Conservation (phyloP, 2,329 filamentous ascomycete genomes). For the Furcasterigmium sp. region DNA sequence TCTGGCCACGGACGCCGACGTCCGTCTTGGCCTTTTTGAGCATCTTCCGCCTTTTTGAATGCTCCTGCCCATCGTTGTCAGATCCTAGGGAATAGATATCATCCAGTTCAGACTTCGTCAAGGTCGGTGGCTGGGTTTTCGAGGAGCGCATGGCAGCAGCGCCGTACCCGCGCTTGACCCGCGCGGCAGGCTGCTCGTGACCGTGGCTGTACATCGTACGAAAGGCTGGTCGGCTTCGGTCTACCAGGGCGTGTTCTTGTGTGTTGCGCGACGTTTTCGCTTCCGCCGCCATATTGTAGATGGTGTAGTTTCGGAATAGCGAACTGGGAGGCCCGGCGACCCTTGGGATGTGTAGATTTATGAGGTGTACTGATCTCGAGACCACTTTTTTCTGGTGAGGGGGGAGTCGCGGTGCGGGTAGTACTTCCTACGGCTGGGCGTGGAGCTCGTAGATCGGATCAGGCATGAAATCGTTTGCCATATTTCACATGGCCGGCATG, state of each 20-base stretch:
- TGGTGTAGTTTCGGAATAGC: too few relatives aligned
- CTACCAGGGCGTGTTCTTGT: conserved; percentile 9
- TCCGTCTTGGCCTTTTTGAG: background rate
- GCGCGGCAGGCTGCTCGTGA: background rate
- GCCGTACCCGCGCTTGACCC: background rate
- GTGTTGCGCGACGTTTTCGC: conserved; percentile 12
- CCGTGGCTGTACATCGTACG: background rate
- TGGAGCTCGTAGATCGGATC: too few relatives aligned
- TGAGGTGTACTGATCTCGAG: too few relatives aligned
- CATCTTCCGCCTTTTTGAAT: background rate
- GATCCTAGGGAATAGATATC: background rate
- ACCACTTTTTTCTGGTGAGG: too few relatives aligned
- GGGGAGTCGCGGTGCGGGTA: too few relatives aligned
- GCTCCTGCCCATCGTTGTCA: background rate
- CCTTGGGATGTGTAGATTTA: too few relatives aligned
- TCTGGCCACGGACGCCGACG: background rate
- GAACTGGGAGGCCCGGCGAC: too few relatives aligned
- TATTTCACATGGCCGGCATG: too few relatives aligned
- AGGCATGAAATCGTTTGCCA: too few relatives aligned
- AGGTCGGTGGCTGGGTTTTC: background rate
- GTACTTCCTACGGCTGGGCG: too few relatives aligned
- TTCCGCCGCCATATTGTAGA: conserved; percentile 9
- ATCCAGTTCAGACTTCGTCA: background rate
- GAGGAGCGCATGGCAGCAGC: background rate
- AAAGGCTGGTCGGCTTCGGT: background rate